Evolutionary conservation across 306 rosid genomes (phyloP).

Genomic region (Psophocarpus tetragonolobus): DNA sequence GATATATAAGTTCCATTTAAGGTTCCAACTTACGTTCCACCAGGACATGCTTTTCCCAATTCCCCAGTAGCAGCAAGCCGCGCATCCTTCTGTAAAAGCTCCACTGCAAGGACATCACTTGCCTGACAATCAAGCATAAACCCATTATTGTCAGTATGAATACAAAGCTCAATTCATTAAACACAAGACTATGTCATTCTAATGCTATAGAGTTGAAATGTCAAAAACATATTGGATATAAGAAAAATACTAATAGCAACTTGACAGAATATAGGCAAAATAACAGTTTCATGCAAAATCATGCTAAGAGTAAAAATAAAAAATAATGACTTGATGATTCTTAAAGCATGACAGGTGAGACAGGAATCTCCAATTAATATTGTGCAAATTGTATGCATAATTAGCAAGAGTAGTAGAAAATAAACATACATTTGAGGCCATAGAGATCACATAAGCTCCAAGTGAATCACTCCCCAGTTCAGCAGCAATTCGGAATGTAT

Average conservation of each 20-base stretch:
- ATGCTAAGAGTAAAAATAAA: not conserved
- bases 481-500: constrained; percentile 82
- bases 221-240: not conserved
- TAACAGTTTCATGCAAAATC: constrained; percentile 4
- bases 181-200: not conserved
- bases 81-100: constrained; percentile 95
- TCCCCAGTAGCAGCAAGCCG: constrained; percentile 84
- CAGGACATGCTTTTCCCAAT: constrained; percentile 80
- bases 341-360: not conserved
- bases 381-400: constrained; percentile 9
- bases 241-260: constrained; percentile 11
- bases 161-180: not conserved
- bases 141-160: not conserved
- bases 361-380: constrained; percentile 8
- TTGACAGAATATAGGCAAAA: constrained; percentile 10
- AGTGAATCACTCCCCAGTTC: constrained; percentile 86
- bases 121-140: constrained; percentile 59
- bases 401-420: constrained; percentile 20
- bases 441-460: constrained; percentile 96
- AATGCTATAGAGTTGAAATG: not conserved
- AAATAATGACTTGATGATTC: not conserved
- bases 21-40: constrained; percentile 75
- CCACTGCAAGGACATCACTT: constrained; percentile 95
- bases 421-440: constrained; percentile 82
- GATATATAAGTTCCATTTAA: constrained; percentile 9